phyloP scores from a whole-genome alignment of 495 filamentous ascomycete genomes.

The Trypethelium eluteriae region DNA sequence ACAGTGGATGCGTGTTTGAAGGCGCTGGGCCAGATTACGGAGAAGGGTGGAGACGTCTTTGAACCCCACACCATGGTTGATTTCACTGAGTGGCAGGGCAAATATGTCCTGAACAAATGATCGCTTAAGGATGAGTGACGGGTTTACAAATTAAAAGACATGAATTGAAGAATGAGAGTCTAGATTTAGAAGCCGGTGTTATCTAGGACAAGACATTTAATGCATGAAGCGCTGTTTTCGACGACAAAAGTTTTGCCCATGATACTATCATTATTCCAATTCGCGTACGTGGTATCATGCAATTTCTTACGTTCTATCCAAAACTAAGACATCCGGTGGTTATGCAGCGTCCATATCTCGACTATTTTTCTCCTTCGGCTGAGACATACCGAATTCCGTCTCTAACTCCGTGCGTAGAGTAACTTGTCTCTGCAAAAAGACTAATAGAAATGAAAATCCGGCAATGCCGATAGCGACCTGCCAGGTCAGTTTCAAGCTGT shows the following conservation, averaged over 20 bases:
- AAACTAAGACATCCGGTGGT: not conserved
- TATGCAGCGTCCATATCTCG: not conserved
- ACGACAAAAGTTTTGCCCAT: too few relatives aligned
- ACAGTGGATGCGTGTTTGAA: not conserved
- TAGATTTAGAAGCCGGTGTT: not conserved
- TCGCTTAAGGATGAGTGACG: not conserved
- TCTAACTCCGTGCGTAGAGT: not conserved
- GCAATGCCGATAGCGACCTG: not conserved
- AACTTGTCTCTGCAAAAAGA: not conserved
- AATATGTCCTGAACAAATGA: not conserved
- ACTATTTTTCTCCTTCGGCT: not conserved
- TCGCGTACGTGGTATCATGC: not conserved
- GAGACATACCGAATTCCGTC: not conserved
- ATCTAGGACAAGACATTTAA: not conserved
- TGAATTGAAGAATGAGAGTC: too few relatives aligned
- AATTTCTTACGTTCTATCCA: not conserved
- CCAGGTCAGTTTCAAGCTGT: not conserved
- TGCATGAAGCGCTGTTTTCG: too few relatives aligned
- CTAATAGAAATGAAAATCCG: not conserved
- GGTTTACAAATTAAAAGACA: not conserved
- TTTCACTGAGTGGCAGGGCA: conserved; percentile 4
- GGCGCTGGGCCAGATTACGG: not conserved
- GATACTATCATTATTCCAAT: not conserved
- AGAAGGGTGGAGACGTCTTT: not conserved
- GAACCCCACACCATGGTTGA: not conserved